Evolutionary conservation across 495 filamentous ascomycete species (phyloP).

Genomic region (Penicillium parvum): DNA sequence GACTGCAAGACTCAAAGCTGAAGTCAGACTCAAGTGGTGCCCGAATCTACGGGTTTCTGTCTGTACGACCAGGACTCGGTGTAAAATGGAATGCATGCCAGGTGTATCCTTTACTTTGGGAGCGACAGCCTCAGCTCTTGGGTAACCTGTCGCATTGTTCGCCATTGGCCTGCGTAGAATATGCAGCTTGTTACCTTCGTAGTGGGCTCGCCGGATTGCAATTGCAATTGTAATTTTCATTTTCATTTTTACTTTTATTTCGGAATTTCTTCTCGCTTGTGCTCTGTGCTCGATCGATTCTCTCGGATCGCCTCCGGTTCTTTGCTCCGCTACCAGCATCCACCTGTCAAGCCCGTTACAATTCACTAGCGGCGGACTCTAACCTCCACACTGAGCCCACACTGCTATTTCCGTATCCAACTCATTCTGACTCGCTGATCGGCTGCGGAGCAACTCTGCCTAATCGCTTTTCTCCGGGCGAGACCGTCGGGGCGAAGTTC

Average conservation of each 20-base stretch:
- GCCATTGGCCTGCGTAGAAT: not conserved
- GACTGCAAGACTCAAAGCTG: conserved; percentile 3
- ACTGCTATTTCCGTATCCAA: conserved; percentile 2
- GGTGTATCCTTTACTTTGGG: conserved; percentile 5
- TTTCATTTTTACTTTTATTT: too few species aligned
- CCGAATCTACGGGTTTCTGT: conserved; percentile 3
- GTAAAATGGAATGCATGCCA: conserved; percentile 11
- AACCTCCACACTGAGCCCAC: not conserved
- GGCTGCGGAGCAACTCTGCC: conserved; percentile 1
- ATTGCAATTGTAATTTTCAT: too few species aligned
- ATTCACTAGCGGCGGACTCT: conserved; percentile 2
- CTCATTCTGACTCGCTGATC: conserved; percentile 4
- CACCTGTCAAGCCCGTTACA: conserved; percentile 14
- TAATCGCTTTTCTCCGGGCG: not conserved
- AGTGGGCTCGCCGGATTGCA: too few species aligned
- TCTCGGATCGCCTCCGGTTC: not conserved
- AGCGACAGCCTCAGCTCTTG: conserved; percentile 12
- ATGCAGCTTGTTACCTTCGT: too few species aligned
- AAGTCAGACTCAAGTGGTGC: conserved; percentile 15
- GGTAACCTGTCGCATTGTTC: conserved; percentile 1
- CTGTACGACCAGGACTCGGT: conserved; percentile 10
- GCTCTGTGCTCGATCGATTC: not conserved
- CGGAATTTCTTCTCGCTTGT: too few species aligned
- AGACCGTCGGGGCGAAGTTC: conserved; percentile 2
- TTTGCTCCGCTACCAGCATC: not conserved